Conservation (phyloP, 768 basidiomycete genomes). For the Asterophora lycoperdoides region DNA sequence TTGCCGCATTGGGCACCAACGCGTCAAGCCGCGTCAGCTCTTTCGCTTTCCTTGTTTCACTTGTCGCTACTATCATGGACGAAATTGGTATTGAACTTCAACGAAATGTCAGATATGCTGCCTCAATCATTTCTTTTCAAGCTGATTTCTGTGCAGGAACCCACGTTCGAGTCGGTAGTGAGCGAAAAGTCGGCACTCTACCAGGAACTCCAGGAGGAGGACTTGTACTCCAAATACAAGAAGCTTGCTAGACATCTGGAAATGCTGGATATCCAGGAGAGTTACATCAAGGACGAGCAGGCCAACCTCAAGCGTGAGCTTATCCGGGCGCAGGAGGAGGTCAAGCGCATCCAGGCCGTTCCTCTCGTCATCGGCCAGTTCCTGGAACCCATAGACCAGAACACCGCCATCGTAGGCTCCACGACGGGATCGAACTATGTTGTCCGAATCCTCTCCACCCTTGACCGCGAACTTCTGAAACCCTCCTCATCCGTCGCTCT, state of each 20-base stretch:
- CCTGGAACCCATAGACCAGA: slow-evolving; percentile 97
- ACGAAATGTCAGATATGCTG: slow-evolving; percentile 53
- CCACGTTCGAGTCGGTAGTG: slow-evolving; percentile 82
- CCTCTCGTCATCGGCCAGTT: slow-evolving; percentile 99
- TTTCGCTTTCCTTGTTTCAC: slow-evolving; percentile 21
- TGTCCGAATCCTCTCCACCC: slow-evolving; percentile 92
- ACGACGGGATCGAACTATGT: slow-evolving; percentile 99
- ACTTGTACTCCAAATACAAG: slow-evolving; percentile 97
- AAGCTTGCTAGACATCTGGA: slow-evolving; percentile 92
- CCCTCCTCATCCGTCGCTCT: slow-evolving; percentile 97
- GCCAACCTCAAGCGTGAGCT: slow-evolving; percentile 97
- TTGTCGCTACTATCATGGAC: slow-evolving; percentile 57
- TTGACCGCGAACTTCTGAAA: slow-evolving; percentile 96
- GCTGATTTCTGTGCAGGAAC: slow-evolving; percentile 53
- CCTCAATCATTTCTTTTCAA: neutral
- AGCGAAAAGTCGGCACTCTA: slow-evolving; percentile 85
- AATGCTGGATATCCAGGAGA: slow-evolving; percentile 90
- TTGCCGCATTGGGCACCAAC: slow-evolving; percentile 31
- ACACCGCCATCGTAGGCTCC: slow-evolving; percentile 94
- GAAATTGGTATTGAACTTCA: slow-evolving; percentile 84
- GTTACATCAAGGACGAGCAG: slow-evolving; percentile 98
- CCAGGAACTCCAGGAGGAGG: slow-evolving; percentile 86
- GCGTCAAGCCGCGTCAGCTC: slow-evolving; percentile 50
- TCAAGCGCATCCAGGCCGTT: slow-evolving; percentile 98
- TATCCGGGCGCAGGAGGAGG: slow-evolving; percentile 98